Base-by-base conservation (phyloP, 768 basidiomycete species). In the Psilocybe tampanensis region DNA sequence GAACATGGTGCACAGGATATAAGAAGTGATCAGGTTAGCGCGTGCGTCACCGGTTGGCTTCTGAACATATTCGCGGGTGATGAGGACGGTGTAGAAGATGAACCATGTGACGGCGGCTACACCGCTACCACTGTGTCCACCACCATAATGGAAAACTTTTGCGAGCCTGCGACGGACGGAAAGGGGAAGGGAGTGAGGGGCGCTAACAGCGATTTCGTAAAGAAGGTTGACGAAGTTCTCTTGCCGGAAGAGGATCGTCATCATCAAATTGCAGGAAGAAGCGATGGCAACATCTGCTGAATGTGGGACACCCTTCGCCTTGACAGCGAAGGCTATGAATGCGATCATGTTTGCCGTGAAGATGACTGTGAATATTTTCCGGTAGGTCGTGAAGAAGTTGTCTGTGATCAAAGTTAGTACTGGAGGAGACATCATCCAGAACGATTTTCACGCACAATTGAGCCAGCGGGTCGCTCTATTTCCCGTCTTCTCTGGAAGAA, bases 201-300 rank as follows among this genome's bases (percentile, higher is more conserved):
- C 64, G 60, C 71, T 64, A 65, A 77, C 58, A 60, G 75, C 78
- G 29, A 83, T 73, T 45, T 75, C 76, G 69, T 80, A 85, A 58
- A 76, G 74, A 2, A 78, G 64, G 63, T 85, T 84, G 59, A 84
- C 78, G 44, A 85, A 79, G 58, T 83, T 80, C 61, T 84, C 78
- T 50, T 80, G 77, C 8, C 79, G 70, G 65, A 78, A 75, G 22
- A 80, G 70, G 48, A 80, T 70, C 2, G 75, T 63, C 23, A 72
- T 62, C 66, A 78, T 75, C 55, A 80, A 70, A 55, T 85, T 84
- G 34, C 71, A 73, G 6, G 75, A 71, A 5, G 72, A 71, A 5
- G 74, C 70, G 65, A 68, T 67, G 64, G 76, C 70, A 58, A 81
- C 70, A 66, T 76, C 66, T 57, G 70, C 63, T 56, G 76, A 60